phyloP scores from a whole-genome alignment of 371 early-diverging fungal species.

The Gilbertella persicaria region DNA sequence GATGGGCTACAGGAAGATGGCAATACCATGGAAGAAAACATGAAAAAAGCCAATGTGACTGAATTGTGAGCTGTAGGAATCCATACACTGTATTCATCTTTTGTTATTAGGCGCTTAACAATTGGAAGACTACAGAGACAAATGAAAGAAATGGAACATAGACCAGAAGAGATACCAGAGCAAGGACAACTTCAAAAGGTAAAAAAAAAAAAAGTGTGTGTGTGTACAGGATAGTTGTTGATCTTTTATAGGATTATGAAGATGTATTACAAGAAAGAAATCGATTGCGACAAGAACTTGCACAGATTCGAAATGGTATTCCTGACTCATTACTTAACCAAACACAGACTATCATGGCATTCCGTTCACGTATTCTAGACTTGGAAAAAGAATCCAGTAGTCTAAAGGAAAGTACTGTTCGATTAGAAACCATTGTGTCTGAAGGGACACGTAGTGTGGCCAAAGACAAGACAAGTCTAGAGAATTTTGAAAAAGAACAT shows the following conservation, averaged over 20 bases:
- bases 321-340: conserved; percentile 49
- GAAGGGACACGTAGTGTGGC: conserved; percentile 43
- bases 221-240: no score
- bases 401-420: conserved; percentile 35
- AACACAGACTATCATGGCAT: conserved; percentile 52
- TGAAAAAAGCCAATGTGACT: conserved; percentile 55
- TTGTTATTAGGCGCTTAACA: conserved; percentile 31
- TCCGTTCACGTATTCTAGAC: conserved; percentile 48
- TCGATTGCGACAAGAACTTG: conserved; percentile 64
- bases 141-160: conserved; percentile 38
- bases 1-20: conserved; percentile 19
- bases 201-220: background rate
- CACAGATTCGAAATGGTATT: conserved; percentile 59
- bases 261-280: conserved; percentile 61
- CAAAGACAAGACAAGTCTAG: conserved; percentile 31
- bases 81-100: background rate
- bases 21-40: conserved; percentile 45
- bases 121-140: conserved; percentile 41
- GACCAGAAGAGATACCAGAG: conserved; percentile 26
- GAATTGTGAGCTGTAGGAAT: conserved; percentile 33
- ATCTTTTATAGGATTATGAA: conserved; percentile 55
- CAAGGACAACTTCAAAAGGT: conserved; percentile 68
- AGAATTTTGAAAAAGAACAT: conserved; percentile 53
- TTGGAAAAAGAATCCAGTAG: conserved; percentile 45
- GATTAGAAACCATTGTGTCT: conserved; percentile 32